Evolutionary conservation across 2,329 filamentous ascomycete genomes (phyloP).

Genomic region (Sphaerulina populicola): DNA sequence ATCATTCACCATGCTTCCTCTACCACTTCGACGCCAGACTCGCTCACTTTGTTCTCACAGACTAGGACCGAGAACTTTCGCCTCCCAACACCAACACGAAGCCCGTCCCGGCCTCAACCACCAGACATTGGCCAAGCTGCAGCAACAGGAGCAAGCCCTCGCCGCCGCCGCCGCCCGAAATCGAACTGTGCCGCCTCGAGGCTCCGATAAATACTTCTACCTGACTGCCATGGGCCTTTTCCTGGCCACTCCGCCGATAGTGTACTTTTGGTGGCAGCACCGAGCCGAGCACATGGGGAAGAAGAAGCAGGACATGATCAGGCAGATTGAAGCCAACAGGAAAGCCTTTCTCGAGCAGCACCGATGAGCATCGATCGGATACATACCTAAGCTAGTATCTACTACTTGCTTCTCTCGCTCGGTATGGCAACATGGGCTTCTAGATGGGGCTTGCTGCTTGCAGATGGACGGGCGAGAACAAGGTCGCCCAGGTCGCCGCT

Average conservation of each 20-base stretch:
- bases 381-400: no score
- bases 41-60: neutral
- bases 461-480: no score
- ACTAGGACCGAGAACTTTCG: neutral
- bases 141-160: conserved; percentile 10
- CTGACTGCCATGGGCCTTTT: conserved; percentile 21
- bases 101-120: neutral
- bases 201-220: conserved; percentile 14
- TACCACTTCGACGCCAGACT: no score
- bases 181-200: conserved; percentile 4
- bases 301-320: conserved; percentile 28
- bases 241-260: conserved; percentile 22
- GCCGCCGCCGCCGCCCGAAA: conserved; percentile 6
- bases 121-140: conserved; percentile 8
- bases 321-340: conserved; percentile 24
- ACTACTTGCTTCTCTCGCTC: no score
- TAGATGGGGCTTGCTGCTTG: no score
- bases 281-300: conserved; percentile 30
- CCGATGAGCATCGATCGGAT: neutral
- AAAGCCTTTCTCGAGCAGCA: conserved; percentile 6
- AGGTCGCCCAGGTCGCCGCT: no score
- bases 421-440: no score
- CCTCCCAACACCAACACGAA: conserved; percentile 1
- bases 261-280: conserved; percentile 29
- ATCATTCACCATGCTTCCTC: no score